Evolutionary conservation across 2,329 filamentous ascomycete genomes (phyloP).

Genomic region (Hypocreales sp.): DNA sequence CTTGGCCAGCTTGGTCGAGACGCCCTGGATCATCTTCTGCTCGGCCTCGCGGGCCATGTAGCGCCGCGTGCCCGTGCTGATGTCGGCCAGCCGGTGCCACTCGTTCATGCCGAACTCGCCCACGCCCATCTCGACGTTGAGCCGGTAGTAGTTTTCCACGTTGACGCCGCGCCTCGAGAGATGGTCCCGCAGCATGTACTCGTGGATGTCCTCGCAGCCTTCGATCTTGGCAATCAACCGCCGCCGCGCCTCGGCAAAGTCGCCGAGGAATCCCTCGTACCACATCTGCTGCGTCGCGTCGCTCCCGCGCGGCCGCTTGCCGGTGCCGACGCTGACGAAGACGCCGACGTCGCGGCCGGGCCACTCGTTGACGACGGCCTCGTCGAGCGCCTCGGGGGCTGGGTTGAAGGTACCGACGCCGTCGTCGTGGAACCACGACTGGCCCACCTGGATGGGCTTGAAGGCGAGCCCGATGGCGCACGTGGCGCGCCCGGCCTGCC

Average conservation of each 20-base stretch:
- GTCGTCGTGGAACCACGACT: conserved; percentile 88
- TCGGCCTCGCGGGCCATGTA: conserved; percentile 64
- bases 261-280: conserved; percentile 89
- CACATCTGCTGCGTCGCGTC: conserved; percentile 64
- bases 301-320: conserved; percentile 52
- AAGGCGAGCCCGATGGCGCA: conserved; percentile 83
- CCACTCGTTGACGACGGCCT: conserved; percentile 87
- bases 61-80: conserved; percentile 77
- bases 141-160: conserved; percentile 78
- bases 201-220: conserved; percentile 81
- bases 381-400: conserved; percentile 69
- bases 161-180: conserved; percentile 66
- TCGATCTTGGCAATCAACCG: conserved; percentile 86
- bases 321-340: conserved; percentile 88
- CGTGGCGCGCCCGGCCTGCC: conserved; percentile 94
- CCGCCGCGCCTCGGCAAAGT: conserved; percentile 79
- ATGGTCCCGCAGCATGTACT: conserved; percentile 68
- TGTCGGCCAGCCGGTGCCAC: conserved; percentile 86
- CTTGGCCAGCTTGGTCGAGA: conserved; percentile 68
- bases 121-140: conserved; percentile 95
- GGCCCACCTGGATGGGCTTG: conserved; percentile 87
- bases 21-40: conserved; percentile 60
- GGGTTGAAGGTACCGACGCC: conserved; percentile 88
- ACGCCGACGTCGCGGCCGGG: conserved; percentile 84
- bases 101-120: conserved; percentile 99